phyloP scores from a whole-genome alignment of 106 monocot genomes.

The Iris macrosiphon region DNA sequence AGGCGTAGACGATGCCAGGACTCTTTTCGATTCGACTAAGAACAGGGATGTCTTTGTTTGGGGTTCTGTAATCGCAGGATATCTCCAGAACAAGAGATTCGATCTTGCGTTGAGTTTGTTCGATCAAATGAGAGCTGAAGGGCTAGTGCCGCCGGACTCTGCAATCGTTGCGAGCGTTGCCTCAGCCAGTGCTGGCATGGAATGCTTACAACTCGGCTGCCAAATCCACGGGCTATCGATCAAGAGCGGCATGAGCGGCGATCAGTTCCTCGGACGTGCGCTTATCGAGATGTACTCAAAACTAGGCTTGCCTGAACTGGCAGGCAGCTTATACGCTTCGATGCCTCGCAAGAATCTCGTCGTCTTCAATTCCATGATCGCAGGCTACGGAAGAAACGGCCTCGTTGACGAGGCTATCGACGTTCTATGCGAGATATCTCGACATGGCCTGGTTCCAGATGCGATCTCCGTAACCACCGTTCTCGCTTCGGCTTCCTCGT shows the following conservation, averaged over 20 bases:
- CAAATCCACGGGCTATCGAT: constrained; percentile 28
- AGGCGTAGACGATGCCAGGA: constrained; percentile 6
- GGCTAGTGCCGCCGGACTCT: constrained; percentile 20
- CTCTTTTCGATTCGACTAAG: constrained; percentile 20
- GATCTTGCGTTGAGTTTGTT: constrained; percentile 19
- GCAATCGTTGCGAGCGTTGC: constrained; percentile 19
- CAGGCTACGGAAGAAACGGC: constrained; percentile 26
- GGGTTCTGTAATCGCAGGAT: constrained; percentile 44
- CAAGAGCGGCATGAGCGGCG: constrained; percentile 19
- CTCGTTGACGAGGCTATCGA: constrained; percentile 16
- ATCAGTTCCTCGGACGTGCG: constrained; percentile 30
- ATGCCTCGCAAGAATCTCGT: constrained; percentile 27
- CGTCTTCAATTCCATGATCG: constrained; percentile 45
- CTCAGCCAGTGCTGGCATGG: constrained; percentile 15
- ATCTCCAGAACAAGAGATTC: constrained; percentile 22
- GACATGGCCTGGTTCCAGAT: constrained; percentile 31
- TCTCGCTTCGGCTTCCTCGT: constrained; percentile 24
- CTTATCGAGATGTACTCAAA: constrained; percentile 46
- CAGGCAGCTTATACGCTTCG: constrained; percentile 7
- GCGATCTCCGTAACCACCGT: constrained; percentile 36
- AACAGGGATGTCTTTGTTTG: constrained; percentile 27
- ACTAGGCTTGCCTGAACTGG: constrained; percentile 14
- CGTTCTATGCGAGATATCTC: constrained; percentile 18
- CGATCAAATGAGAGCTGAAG: constrained; percentile 17
- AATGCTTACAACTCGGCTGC: constrained; percentile 12